These are phyloP conservation scores for Coelastrella sp. DNA, from an alignment of 139 green algal genomes.

Conservation along the genomic window DNA sequence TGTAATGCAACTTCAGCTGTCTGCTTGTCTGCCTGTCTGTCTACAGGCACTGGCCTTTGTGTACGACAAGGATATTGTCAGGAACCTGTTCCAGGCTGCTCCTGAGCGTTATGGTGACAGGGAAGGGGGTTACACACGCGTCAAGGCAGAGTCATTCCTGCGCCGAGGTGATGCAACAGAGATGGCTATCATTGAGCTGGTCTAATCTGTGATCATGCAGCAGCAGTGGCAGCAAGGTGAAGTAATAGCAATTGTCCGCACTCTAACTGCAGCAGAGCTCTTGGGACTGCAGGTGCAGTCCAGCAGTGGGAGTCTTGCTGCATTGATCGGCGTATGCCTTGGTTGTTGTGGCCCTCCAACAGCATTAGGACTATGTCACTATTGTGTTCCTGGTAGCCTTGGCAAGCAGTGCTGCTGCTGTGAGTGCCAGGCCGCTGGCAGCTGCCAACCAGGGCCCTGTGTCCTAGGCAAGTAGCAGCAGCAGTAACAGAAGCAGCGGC, in stretches of 20 bases:
- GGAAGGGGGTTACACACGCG: conserved; percentile 92
- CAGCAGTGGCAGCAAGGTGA: conserved; percentile 1
- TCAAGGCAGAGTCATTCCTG: conserved; percentile 68
- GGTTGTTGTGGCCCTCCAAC: no score
- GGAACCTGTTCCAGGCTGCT: conserved; percentile 84
- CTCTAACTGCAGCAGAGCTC: not conserved
- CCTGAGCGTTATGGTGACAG: conserved; percentile 86
- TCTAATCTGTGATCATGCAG: conserved; percentile 69
- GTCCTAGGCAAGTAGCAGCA: not conserved
- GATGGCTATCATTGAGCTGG: conserved; percentile 98
- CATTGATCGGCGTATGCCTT: not conserved
- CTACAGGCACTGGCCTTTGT: conserved; percentile 89
- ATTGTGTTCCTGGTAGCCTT: no score
- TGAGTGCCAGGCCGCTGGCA: not conserved
- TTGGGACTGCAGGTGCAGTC: no score
- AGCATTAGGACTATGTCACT: no score
- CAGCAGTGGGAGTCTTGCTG: no score
- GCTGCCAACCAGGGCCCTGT: not conserved
- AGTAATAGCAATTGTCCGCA: not conserved
- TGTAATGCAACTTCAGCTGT: not conserved
- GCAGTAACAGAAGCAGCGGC: not conserved
- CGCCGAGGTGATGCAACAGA: conserved; percentile 91
- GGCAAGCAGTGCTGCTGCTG: no score
- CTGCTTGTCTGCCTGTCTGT: not conserved
- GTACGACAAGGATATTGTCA: conserved; percentile 94